Conservation (phyloP, 495 filamentous ascomycete species). For the Physcia stellaris region DNA sequence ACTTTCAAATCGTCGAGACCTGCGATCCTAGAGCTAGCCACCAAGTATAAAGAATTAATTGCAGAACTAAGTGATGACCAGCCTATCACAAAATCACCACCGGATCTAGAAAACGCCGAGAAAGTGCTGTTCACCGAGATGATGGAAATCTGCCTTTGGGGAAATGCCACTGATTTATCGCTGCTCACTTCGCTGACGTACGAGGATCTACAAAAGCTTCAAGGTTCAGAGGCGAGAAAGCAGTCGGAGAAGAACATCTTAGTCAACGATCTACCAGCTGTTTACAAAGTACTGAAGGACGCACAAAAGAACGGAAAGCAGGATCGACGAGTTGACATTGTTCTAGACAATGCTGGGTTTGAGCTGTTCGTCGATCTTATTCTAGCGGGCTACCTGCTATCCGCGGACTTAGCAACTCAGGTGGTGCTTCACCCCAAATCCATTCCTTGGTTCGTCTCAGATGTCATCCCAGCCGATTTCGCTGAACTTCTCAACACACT, state of each 20-base stretch:
- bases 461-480: conserved; percentile 81
- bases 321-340: conserved; percentile 70
- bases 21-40: conserved; percentile 79
- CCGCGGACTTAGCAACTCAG: conserved; percentile 65
- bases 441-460: conserved; percentile 96
- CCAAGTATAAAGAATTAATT: conserved; percentile 54
- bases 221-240: conserved; percentile 76
- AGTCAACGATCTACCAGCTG: conserved; percentile 62
- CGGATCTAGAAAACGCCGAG: conserved; percentile 53
- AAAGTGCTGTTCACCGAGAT: conserved; percentile 76
- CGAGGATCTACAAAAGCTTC: conserved; percentile 91
- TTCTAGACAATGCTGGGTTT: conserved; percentile 93
- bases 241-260: conserved; percentile 78
- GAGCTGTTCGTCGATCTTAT: conserved; percentile 92
- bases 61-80: conserved; percentile 33
- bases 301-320: conserved; percentile 40
- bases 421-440: conserved; percentile 84
- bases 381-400: conserved; percentile 76
- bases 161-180: conserved; percentile 90
- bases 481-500: conserved; percentile 61
- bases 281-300: conserved; percentile 55
- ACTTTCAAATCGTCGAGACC: conserved; percentile 89
- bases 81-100: conserved; percentile 16
- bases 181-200: conserved; percentile 82
- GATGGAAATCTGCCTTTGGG: conserved; percentile 96